These are phyloP conservation scores for Auriscalpium microsporum DNA, from an alignment of 768 basidiomycete genomes.

Conservation along the genomic window DNA sequence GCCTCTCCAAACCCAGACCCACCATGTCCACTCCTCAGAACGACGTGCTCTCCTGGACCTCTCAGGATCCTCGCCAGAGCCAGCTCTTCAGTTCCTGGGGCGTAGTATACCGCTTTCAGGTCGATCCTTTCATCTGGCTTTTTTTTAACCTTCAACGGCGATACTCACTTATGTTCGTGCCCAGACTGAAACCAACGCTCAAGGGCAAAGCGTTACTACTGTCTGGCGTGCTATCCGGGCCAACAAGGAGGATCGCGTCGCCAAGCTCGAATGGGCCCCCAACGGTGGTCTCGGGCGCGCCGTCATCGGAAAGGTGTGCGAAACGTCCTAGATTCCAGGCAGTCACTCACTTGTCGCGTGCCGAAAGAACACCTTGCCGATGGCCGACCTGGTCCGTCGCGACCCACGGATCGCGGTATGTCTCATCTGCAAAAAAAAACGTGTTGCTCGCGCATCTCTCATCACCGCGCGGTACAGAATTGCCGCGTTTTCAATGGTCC, in stretches of 20 bases:
- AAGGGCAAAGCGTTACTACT: conserved; percentile 66
- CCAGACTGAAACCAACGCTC: conserved; percentile 59
- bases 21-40: conserved; percentile 35
- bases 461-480: conserved; percentile 16
- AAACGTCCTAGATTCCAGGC: conserved; percentile 17
- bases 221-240: conserved; percentile 75
- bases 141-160: conserved; percentile 13
- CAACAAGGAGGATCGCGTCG: conserved; percentile 82
- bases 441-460: conserved; percentile 7
- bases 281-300: conserved; percentile 80
- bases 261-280: conserved; percentile 80
- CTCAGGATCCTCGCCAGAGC: conserved; percentile 78
- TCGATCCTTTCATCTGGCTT: conserved; percentile 22
- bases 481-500: conserved; percentile 68
- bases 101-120: conserved; percentile 74
- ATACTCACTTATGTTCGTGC: conserved; percentile 18
- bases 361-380: conserved; percentile 62
- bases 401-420: conserved; percentile 56
- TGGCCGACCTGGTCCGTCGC: conserved; percentile 73
- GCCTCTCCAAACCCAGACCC: conserved; percentile 21
- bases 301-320: conserved; percentile 69
- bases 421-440: conserved; percentile 8
- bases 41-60: conserved; percentile 81
- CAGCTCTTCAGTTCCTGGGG: conserved; percentile 77
- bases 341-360: conserved; percentile 6